Base-by-base conservation (phyloP, 768 basidiomycete species). In the Cystobasidium ongulense region DNA sequence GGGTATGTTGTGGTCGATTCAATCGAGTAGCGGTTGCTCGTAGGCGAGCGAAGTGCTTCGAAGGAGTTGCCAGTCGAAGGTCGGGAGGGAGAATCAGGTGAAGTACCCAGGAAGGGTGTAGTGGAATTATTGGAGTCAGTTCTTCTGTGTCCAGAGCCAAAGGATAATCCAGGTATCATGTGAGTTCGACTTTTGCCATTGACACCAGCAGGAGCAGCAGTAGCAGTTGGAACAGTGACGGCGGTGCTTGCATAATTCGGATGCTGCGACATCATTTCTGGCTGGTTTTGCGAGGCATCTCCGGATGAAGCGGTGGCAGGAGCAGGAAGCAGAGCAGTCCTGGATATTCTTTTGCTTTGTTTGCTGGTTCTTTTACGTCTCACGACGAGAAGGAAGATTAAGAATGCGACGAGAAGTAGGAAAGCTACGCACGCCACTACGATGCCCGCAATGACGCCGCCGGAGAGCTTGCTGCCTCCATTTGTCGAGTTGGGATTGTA, bases 401-500 rank as follows among this genome's bases (percentile, higher is more conserved):
- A 13, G 52, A 71, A 36, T 33, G 54, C 54, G 8, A 41, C 54
- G 25, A 71, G 54, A n/a, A 71, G 68, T 10, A 46, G 25, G 33
- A 35, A 46, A 31, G 68, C 68, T 35, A 71, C 68, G 54, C 53
- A 25, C 38, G 63, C 63, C 31, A 64, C 63, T 1, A 64, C 63
- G 38, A 64, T 64, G 25, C 63, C 63, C 18, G 63, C 63, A 64
- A 64, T 64, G 25, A 36, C 63, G 25, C 63, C 33, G 38, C 36
- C 63, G 33, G 29, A 39, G 15, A 71, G 54, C 29, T 29, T 29
- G 38, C 53, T 36, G 7, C 53, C 36, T 2, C 52, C 23, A 21
- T 27, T 71, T 3, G 50, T 11, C 4, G 33, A 15, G 23, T 13
- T 33, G 29, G 33, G 68, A 38, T 36, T 61, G 39, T 35, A 33